These are phyloP conservation scores for Psilocybe mexicana DNA, from an alignment of 1,284 basidiomycete genomes.

Conservation along the genomic window DNA sequence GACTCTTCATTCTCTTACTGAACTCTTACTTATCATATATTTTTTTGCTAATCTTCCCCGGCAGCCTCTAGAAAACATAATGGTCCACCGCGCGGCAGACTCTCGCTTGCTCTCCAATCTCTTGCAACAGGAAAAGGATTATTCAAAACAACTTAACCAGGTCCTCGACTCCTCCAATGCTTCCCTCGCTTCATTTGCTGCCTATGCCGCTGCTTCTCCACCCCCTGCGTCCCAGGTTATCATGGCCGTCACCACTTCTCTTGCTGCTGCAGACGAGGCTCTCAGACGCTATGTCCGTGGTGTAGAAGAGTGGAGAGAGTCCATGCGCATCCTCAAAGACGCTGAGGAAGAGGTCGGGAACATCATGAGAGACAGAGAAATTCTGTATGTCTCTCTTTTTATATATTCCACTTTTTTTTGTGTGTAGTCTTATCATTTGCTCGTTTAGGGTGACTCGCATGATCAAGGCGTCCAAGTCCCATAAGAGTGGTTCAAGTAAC, in stretches of 20 bases:
- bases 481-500: slow-evolving; percentile 34
- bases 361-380: slow-evolving; percentile 72
- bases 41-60: not conserved
- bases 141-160: slow-evolving; percentile 55
- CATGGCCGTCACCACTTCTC: slow-evolving; percentile 54
- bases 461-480: slow-evolving; percentile 69
- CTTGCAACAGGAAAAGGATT: slow-evolving; percentile 69
- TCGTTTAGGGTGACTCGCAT: slow-evolving; percentile 65
- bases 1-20: not conserved
- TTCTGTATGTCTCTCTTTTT: slow-evolving; percentile 54
- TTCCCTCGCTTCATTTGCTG: slow-evolving; percentile 66
- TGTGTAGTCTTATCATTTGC: not conserved
- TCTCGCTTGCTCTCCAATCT: slow-evolving; percentile 69
- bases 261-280: slow-evolving; percentile 68
- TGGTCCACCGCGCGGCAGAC: slow-evolving; percentile 75
- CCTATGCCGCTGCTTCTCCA: slow-evolving; percentile 68
- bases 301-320: slow-evolving; percentile 65
- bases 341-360: slow-evolving; percentile 72
- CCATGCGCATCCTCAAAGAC: slow-evolving; percentile 56
- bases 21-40: not conserved
- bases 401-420: not conserved
- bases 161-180: slow-evolving; percentile 61
- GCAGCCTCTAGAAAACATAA: slow-evolving; percentile 24
- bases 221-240: slow-evolving; percentile 58
- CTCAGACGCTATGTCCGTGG: slow-evolving; percentile 57